Base-by-base conservation (phyloP, 805 yeast species). In the Priceomyces melissophilus region DNA sequence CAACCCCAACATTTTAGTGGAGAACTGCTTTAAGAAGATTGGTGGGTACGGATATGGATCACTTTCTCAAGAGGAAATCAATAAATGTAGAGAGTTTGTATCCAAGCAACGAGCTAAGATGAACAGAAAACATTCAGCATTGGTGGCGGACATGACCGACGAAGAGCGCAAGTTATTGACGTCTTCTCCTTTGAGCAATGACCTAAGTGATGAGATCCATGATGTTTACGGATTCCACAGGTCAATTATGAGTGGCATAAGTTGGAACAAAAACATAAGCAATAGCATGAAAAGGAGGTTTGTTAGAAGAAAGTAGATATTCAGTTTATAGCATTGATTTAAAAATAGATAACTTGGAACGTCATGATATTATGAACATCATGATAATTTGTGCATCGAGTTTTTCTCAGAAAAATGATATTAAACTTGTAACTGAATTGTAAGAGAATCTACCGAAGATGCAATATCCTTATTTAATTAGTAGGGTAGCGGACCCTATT, bases 61-160 rank as follows among this genome's bases (percentile, higher is more conserved):
- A 46, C 62, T 87, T 15, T 80, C 90, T 2, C 96, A 90, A 55
- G 87, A 81, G 32, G 96, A 91, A 58, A 80, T 91, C 37, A 73
- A 77, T 45, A 76, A 81, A 50, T 84, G 96, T 54, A 74, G 95
- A 37, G 78, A 78, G 50, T 90, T 82, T 60, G 97, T 91, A 10
- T 68, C 80, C 6, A 78, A 78, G 30, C 83, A 79, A 52, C 61
- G 95, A 39, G 60, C 61, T 30, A 66, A 71, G 40, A 32, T 69
- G 11, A 53, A 52, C 29, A 65, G 59, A 37, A 63, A 53, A 41
- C 49, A 44, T n/a, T 46, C 59, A 3, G 52, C 49, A 3, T 49
- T 65, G 28, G 57, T 57, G 4, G 61, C 70, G 1, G 65, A 61
- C 31, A 54, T 69, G 55, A 70, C 65, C 17, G 70, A 61, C 5